Conservation (phyloP, 352 stramenopile species). For the Phytopythium litorale region DNA sequence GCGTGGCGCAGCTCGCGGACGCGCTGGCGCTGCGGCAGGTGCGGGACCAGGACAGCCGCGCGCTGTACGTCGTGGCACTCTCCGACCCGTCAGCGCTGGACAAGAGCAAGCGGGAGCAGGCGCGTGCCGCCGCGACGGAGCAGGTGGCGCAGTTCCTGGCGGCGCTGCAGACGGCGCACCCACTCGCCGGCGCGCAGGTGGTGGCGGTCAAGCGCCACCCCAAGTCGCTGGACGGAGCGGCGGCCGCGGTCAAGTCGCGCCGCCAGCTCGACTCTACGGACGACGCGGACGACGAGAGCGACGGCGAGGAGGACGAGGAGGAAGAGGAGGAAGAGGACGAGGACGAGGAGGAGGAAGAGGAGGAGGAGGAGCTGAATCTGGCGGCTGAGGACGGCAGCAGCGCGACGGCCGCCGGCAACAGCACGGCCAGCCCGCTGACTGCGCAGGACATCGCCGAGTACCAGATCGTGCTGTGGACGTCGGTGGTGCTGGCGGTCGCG, state of each 20-base stretch:
- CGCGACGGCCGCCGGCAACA: conserved; percentile 14
- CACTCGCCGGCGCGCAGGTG: conserved; percentile 28
- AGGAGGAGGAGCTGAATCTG: conserved; percentile 11
- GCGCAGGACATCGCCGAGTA: conserved; percentile 70
- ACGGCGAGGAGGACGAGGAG: conserved; percentile 11
- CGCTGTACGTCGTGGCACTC: conserved; percentile 33
- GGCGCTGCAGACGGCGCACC: conserved; percentile 30
- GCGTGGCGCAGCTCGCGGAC: conserved; percentile 25
- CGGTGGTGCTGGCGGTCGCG: conserved; percentile 48
- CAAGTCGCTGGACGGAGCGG: conserved; percentile 12
- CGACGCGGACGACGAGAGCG: not conserved
- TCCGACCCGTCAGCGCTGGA: conserved; percentile 14
- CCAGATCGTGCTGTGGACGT: conserved; percentile 84
- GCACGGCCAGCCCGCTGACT: conserved; percentile 24
- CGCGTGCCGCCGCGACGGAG: conserved; percentile 18
- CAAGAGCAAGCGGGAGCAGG: conserved; percentile 20
- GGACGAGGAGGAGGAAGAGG: conserved; percentile 13
- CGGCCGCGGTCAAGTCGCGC: conserved; percentile 18
- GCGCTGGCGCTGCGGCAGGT: conserved; percentile 13
- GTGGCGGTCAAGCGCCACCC: conserved; percentile 20
- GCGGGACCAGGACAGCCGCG: conserved; percentile 6
- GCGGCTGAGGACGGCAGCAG: conserved; percentile 16
- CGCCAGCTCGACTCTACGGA: conserved; percentile 7
- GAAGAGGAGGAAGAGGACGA: conserved; percentile 9
- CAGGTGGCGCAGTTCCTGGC: conserved; percentile 32